Evolutionary conservation across 176 grass and related monocot species (phyloP).

Genomic region (Hsuehochloa calcarea): DNA sequence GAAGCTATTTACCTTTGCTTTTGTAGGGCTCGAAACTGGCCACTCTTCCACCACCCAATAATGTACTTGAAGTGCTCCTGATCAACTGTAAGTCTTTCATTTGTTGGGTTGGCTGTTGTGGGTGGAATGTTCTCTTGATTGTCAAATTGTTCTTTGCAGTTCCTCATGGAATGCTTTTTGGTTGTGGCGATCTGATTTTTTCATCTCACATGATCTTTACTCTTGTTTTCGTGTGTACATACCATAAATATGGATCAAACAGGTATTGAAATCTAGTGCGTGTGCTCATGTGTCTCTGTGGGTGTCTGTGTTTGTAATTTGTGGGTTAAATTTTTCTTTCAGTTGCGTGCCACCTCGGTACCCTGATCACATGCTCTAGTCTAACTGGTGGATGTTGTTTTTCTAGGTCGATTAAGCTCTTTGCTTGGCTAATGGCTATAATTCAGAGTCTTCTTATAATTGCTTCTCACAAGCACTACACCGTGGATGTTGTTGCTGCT

Average conservation of each 20-base stretch:
- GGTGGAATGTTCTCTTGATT: conserved; percentile 13
- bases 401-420: conserved; percentile 77
- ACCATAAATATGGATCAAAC: conserved; percentile 92
- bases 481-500: conserved; percentile 94
- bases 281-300: background rate
- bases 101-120: background rate
- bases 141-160: conserved; percentile 55
- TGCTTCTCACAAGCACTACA: conserved; percentile 94
- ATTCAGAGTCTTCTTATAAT: conserved; percentile 96
- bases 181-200: conserved; percentile 98
- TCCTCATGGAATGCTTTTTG: conserved; percentile 84
- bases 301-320: background rate
- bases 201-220: conserved; percentile 99
- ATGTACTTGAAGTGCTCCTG: conserved; percentile 73
- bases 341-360: background rate
- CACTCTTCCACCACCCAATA: conserved; percentile 66
- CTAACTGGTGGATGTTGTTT: conserved; percentile 12
- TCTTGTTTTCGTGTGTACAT: conserved; percentile 86
- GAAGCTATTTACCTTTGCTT: conserved; percentile 13
- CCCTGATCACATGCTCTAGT: background rate
- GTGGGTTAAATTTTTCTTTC: background rate
- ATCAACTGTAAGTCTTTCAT: conserved; percentile 74
- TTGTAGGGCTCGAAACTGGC: conserved; percentile 77
- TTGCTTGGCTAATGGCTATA: conserved; percentile 83
- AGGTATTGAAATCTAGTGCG: conserved; percentile 40